Evolutionary conservation across 352 stramenopile genomes (phyloP), one percentile per base, ranked within the genome.

Genomic region (Globisporangium spinosum): DNA sequence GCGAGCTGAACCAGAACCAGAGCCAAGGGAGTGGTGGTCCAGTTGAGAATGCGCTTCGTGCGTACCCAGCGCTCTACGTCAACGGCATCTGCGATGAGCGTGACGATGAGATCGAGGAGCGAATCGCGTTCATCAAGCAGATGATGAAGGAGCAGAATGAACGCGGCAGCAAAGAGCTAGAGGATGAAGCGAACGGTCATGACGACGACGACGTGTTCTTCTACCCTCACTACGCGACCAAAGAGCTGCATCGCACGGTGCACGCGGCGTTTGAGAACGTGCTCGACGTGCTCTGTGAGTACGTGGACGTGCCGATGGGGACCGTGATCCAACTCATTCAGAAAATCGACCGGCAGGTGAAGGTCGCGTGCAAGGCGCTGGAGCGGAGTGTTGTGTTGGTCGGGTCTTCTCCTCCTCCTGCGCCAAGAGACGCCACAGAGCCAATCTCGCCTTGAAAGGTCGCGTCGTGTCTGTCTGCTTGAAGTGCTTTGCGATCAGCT

Each of bases 221-320:
- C 64, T 93, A 93, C 58, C 82, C 85, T 7, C 17, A 75, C 3
- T 85, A 80, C 63, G 58, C 56, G 45, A 1, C 58, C 34, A 29
- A 20, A 10, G n/a, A 5, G 20, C 38, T 32, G 51, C 69, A 60
- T 65, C 63, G 29, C 67, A 58, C 68, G 59, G 60, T 89, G n/a
- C 85, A 91, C 70, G 64, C 77, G 32, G 78, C 75, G 22, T 89
- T 83, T 53, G 83, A 92, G 70, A 71, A 78, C 57, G 70, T 88
- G 45, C 63, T 94, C n/a, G 76, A 84, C 62, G 47, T 91, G 34
- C 55, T 94, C 38, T 83, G 74, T 53, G 75, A 83, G 58, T 89
- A 94, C 74, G 77, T 92, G 20, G 75, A 91, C 60, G 59, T 68
- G 10, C 76, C 85, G 3, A 85, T 91, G 22, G 72, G 64, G 3